Evolutionary conservation across 208 protist genomes (phyloP), one percentile per base, ranked within the genome.

Genomic region (Borovskyia barvae): DNA sequence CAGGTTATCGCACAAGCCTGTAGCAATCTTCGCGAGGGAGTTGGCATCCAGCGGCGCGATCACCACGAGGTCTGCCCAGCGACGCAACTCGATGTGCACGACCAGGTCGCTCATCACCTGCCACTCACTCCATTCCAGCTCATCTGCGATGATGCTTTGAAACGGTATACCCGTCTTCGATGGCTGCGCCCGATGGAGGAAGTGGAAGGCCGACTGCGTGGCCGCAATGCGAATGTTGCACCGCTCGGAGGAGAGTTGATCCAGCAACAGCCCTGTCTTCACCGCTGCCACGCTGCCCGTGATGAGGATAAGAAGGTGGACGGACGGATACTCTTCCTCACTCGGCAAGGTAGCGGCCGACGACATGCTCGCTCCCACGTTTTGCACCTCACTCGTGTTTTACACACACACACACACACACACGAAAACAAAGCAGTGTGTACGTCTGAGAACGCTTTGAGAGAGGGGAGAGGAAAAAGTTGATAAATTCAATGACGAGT

Each of bases 41-140:
- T 99, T 99, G 3, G 97, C 97, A 53, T 96, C 90, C 17, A 99
- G 82, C 5, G 98, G 98, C 1, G 90, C 96, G 47, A 99, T 90
- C 14, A 98, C 66, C n/a, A 98, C 73, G 12, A 98, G 29, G 63
- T 99, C 93, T 4, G 96, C 96, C 97, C 97, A 98, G 20, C 86
- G 74, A 29, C 94, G 75, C 42, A 99, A 71, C 55, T 96, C 87
- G 65, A 97, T 97, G 69, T 97, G 94, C 48, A 95, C 74, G n/a
- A 97, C 82, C 0, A 72, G 68, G 66, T 97, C 93, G 65, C 80
- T 86, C 81, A 92, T 83, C 36, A 68, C 80, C 61, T 91, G 70
- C 85, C 86, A 92, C 57, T 82, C 76, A 32, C 51, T 64, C 85
- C 87, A 92, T 72, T 94, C 90, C 49, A 88, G 65, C 36, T 93